Evolutionary conservation across 2,329 filamentous ascomycete species (phyloP).

Genomic region (Pyricularia sp.): DNA sequence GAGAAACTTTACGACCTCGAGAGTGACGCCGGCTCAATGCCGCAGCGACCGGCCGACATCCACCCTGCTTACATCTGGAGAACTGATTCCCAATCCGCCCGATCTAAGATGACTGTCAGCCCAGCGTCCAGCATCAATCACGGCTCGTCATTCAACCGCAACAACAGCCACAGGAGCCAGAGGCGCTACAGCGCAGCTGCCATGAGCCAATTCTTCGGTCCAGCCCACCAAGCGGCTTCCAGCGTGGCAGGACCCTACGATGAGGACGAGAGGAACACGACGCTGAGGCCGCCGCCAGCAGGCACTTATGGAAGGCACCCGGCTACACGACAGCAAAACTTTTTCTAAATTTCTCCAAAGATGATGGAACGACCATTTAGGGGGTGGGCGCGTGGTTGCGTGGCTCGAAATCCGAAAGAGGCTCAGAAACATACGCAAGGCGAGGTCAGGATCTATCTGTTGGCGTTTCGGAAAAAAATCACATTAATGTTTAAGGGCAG

Average conservation of each 20-base stretch:
- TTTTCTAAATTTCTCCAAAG: neutral
- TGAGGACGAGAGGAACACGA: neutral
- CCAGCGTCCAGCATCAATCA: neutral
- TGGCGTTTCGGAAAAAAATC: neutral
- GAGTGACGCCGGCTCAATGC: neutral
- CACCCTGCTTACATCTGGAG: neutral
- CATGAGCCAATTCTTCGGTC: neutral
- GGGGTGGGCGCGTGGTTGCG: neutral
- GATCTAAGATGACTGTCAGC: neutral
- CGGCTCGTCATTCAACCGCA: neutral
- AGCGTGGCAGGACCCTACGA: neutral
- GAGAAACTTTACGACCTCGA: neutral
- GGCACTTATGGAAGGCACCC: neutral
- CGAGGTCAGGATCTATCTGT: neutral
- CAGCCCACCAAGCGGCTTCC: neutral
- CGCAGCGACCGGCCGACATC: neutral
- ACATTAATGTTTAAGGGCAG: neutral
- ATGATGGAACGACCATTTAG: neutral
- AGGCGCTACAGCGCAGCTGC: neutral
- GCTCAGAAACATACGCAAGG: neutral
- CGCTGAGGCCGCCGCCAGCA: neutral
- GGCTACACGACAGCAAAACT: neutral
- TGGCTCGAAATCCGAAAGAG: neutral
- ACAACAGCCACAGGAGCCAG: neutral
- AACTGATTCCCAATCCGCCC: neutral